Base-by-base conservation (phyloP, 805 yeast genomes). In the Barnettozyma sp. region DNA sequence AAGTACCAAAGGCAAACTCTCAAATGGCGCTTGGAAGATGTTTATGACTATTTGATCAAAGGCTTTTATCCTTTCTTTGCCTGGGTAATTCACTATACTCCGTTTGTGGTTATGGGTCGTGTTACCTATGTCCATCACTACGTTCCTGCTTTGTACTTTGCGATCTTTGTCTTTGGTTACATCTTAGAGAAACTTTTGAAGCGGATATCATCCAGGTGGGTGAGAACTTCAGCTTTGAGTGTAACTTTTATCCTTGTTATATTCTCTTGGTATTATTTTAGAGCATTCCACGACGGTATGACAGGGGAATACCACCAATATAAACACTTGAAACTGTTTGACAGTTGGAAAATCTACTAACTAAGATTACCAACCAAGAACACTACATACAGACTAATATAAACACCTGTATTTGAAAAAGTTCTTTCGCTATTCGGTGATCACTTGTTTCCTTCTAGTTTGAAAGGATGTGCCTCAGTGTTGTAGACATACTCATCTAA, bases 51-150 rank as follows among this genome's bases (percentile, higher is more conserved):
- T 42, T 46, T 70, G 12, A 64, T 75, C 61, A 82, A 83, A 26
- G 95, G 94, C 36, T 52, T 82, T 22, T 76, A 83, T 49, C 96
- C 97, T 18, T 81, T 88, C 64, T 54, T 84, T 27, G 95, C 95
- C 9, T 90, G 97, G 97, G 69, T 77, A 28, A 67, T 86, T 51
- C 97, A 90, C 61, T 90, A 68, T 60, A 55, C 83, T 52, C 97
- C 98, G 22, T 90, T 90, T 62, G 74, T 82, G 22, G 62, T 86
- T 41, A 90, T 90, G 98, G 87, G 94, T 10, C 82, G 98, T 67
- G 97, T 92, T 39, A 87, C 95, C 2, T 90, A 92, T 58, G 92
- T 90, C 22, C 98, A 90, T 62, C 98, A 90, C 59, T 90, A 90
- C 60, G 74, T 87, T 47, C 98, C 98, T 11, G 95, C 97, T 1